A percentile compares a stretch with the other conserved stretches of the same genome.
Conservation (phyloP, 176 grass and related monocot genomes). For the Guadua angustifolia region DNA sequence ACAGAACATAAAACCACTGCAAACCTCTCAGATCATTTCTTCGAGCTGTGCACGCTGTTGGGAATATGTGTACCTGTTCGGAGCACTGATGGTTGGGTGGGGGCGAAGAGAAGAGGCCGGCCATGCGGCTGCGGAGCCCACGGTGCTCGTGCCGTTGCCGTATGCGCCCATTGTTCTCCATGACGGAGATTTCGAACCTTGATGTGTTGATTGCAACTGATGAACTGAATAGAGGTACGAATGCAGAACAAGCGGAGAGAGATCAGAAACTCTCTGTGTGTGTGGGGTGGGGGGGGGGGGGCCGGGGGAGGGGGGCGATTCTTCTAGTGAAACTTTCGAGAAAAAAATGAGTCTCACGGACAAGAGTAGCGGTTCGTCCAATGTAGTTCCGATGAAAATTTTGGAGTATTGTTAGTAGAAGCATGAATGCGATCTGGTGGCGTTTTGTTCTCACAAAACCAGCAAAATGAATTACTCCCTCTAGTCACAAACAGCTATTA, state of each 20-base stretch:
- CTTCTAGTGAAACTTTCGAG: no score
- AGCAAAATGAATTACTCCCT: not conserved
- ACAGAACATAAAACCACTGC: not conserved
- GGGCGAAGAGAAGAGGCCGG: slow-evolving; percentile 41
- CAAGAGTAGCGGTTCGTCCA: slow-evolving; percentile 41
- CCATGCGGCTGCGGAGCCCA: slow-evolving; percentile 38
- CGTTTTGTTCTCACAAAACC: not conserved
- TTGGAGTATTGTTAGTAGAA: slow-evolving; percentile 10
- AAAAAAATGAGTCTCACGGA: not conserved
- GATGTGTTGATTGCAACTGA: not conserved
- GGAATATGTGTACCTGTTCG: slow-evolving; percentile 12
- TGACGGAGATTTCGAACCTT: not conserved
- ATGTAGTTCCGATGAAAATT: not conserved
- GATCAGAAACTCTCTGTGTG: not conserved
- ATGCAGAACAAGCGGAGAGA: not conserved
- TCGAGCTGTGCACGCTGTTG: not conserved
- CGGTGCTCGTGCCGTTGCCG: slow-evolving; percentile 37
- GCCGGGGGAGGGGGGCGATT: no score
- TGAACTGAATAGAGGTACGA: not conserved
- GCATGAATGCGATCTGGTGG: not conserved
- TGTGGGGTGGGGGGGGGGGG: no score
- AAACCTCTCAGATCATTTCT: not conserved
- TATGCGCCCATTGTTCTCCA: not conserved
- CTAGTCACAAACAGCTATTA: no score
- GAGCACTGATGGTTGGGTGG: slow-evolving; percentile 11